These are phyloP conservation scores for Apiotrichum mycotoxinovorans DNA, from an alignment of 1,284 basidiomycete species.

Conservation along the genomic window DNA sequence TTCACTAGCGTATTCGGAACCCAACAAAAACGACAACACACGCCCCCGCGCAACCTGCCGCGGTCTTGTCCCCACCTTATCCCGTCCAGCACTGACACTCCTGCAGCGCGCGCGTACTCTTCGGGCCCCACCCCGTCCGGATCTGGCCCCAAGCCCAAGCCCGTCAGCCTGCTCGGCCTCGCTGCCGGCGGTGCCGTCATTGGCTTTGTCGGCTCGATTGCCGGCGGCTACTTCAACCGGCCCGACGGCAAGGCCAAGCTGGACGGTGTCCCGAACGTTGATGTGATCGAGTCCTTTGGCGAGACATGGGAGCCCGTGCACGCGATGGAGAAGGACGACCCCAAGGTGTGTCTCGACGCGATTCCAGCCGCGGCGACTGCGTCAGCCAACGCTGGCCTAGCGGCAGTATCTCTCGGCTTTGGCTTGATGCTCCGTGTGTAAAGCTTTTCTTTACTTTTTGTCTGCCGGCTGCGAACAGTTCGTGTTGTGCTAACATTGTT, in stretches of 20 bases:
- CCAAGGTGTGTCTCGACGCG: conserved; percentile 33
- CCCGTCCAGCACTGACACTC: background rate
- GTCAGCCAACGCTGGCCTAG: conserved; percentile 3
- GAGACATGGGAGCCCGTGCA: conserved; percentile 37
- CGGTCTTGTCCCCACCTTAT: too few species aligned
- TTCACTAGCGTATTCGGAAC: too few species aligned
- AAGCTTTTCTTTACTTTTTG: background rate
- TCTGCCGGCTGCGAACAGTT: too few species aligned
- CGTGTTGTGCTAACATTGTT: too few species aligned
- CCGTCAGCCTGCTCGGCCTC: background rate
- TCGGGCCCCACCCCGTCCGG: too few species aligned
- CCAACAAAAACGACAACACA: too few species aligned
- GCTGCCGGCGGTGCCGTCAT: conserved; percentile 9
- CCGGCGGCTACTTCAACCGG: conserved; percentile 8
- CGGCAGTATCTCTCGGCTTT: conserved; percentile 8
- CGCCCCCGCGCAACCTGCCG: too few species aligned
- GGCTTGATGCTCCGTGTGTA: conserved; percentile 18
- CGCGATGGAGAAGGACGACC: conserved; percentile 46
- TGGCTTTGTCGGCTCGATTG: conserved; percentile 11
- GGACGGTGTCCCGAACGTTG: conserved; percentile 37
- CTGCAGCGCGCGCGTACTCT: conserved; percentile 9
- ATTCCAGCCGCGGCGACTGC: background rate
- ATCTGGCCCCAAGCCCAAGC: background rate
- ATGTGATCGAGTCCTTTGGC: conserved; percentile 31
- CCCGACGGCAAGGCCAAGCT: background rate